phyloP scores from a whole-genome alignment of 2,329 filamentous ascomycete species.

The Chaetomium strumarium region DNA sequence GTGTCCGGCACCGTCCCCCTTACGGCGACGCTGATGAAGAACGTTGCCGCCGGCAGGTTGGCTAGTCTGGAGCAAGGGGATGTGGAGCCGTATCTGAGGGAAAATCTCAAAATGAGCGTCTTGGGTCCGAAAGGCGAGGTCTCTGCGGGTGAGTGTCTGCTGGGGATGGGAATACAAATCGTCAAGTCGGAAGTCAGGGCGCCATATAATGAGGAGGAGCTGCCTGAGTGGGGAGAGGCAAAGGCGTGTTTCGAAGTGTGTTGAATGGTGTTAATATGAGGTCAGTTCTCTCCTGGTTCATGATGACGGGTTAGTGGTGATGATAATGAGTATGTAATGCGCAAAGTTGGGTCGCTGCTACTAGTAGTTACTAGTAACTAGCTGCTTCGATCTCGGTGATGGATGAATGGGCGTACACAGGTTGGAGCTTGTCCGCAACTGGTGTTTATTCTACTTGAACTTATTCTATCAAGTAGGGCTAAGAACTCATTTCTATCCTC shows the following conservation, averaged over 20 bases:
- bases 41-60: conserved; percentile 28
- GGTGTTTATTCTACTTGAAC: too few species aligned
- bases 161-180: conserved; percentile 15
- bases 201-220: conserved; percentile 21
- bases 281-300: background rate
- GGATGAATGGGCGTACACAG: too few species aligned
- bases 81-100: conserved; percentile 18
- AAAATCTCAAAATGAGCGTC: conserved; percentile 15
- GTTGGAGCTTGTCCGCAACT: too few species aligned
- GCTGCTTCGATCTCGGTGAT: too few species aligned
- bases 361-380: too few species aligned
- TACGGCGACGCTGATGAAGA: conserved; percentile 42
- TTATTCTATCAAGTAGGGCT: too few species aligned
- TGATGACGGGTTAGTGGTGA: background rate
- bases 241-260: conserved; percentile 21
- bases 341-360: too few species aligned
- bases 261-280: conserved; percentile 12
- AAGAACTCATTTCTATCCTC: too few species aligned
- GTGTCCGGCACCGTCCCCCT: conserved; percentile 48
- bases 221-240: conserved; percentile 20
- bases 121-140: conserved; percentile 14
- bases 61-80: conserved; percentile 16
- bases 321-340: background rate
- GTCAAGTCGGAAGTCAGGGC: conserved; percentile 20
- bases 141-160: conserved; percentile 1